Percentiles rank a stretch among this genome's conserved stretches.
These are phyloP conservation scores for Coemansia sp. DNA, from an alignment of 192 early-diverging fungal species.

Conservation along the genomic window DNA sequence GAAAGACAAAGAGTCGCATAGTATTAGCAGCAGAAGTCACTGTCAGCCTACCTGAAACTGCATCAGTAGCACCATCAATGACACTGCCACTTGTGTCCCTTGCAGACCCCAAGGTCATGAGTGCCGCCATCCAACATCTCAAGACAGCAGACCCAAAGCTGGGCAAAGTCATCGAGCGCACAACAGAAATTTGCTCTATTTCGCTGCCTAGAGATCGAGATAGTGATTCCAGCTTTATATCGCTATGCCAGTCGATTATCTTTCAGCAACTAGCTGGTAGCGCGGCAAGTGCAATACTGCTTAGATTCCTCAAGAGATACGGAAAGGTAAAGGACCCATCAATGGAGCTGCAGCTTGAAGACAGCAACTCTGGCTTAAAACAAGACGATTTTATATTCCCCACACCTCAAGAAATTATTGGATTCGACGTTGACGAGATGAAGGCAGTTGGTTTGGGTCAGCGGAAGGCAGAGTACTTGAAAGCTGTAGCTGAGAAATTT, in stretches of 20 bases:
- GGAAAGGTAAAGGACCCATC: constrained; percentile 32
- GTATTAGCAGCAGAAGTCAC: not conserved
- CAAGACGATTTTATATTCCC: constrained; percentile 34
- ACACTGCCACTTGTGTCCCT: constrained; percentile 7
- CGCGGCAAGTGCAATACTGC: constrained; percentile 61
- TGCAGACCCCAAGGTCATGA: constrained; percentile 16
- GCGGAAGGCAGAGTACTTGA: constrained; percentile 64
- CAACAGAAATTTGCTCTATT: constrained; percentile 25
- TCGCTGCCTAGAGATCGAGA: constrained; percentile 25
- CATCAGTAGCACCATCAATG: constrained; percentile 1
- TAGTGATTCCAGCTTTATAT: constrained; percentile 34
- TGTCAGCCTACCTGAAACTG: not conserved
- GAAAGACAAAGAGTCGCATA: not conserved
- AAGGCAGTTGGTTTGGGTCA: constrained; percentile 34
- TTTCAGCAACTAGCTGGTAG: constrained; percentile 74
- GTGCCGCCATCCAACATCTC: constrained; percentile 43
- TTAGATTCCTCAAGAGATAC: constrained; percentile 58
- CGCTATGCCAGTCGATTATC: constrained; percentile 56
- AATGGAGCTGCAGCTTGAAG: not conserved
- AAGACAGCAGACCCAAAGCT: constrained; percentile 51
- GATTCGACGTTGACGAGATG: constrained; percentile 47
- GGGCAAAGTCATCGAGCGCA: constrained; percentile 40
- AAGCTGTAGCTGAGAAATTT: constrained; percentile 61
- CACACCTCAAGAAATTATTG: constrained; percentile 51
- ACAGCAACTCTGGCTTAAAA: not conserved